Conservation (phyloP, 169 alveolate genomes). For the Plasmodium cynomolgi region DNA sequence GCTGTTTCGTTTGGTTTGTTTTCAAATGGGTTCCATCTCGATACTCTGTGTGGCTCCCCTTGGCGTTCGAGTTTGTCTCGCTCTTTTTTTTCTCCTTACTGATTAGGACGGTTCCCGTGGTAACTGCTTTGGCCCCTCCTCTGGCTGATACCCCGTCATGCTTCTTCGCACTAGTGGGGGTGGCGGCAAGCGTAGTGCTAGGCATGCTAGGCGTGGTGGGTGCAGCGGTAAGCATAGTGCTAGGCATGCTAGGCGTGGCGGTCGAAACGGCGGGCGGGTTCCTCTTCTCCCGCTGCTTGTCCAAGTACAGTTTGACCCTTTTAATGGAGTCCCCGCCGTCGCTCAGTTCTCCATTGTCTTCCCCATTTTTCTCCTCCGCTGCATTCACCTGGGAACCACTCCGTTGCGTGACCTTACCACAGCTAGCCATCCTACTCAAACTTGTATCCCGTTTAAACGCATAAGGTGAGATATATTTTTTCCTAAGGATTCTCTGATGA, state of each 20-base stretch:
- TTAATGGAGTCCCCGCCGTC: conserved; percentile 8
- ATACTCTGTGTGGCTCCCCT: background rate
- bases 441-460: conserved; percentile 5
- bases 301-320: conserved; percentile 22
- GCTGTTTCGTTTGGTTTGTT: background rate
- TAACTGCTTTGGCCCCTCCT: background rate
- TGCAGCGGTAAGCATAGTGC: no score
- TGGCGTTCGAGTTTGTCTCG: background rate
- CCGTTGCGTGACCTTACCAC: background rate
- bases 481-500: conserved; percentile 32
- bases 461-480: conserved; percentile 57
- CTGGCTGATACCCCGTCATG: background rate
- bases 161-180: background rate
- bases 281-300: background rate
- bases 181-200: background rate
- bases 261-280: background rate
- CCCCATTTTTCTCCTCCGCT: background rate
- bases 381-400: background rate
- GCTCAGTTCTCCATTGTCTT: background rate
- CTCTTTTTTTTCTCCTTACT: background rate
- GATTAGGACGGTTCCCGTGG: background rate
- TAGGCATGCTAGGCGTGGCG: background rate
- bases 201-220: background rate
- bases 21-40: background rate
- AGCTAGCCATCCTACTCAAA: background rate